Evolutionary conservation across 2,329 filamentous ascomycete species (phyloP), one percentile per base, ranked within the genome.

Genomic region (Venturia effusa): DNA sequence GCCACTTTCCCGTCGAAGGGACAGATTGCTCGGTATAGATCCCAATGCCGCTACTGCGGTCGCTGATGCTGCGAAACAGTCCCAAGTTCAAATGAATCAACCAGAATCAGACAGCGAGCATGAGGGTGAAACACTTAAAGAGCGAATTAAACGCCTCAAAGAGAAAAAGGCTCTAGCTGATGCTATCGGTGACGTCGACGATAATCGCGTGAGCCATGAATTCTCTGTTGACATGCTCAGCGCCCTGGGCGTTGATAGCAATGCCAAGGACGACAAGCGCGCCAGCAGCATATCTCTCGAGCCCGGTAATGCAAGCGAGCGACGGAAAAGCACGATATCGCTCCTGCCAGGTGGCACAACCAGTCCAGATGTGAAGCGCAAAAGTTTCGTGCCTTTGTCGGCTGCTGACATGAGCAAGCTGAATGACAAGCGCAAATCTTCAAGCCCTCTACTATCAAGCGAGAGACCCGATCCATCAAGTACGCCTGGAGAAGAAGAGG

Each of bases 1-100:
- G 73, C 92, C 94, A 0, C 79, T 97, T 24, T 92, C 88, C 69
- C 82, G 82, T 45, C 87, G 92, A 2, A 85, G 90, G 59, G 88
- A 88, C 48, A 83, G 92, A 64, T 80, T 97, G 7, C 83, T 87
- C 54, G 90, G 89, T 43, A 64, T 64, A 41, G 51, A 63, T 30
- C 57, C 57, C 5, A 60, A 60, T 37, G 40, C 27, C 19, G 39
- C 39, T 22, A 30, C 22, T 45, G 15, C 13, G 17, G 45, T 24
- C 61, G 41, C 62, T 37, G 37, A 30, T 22, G 22, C 62, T 59
- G 66, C 69, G 15, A 51, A 27, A 68, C 67, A 39, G 68, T 66
- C 64, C 69, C 66, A 61, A 68, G 75, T 37, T 72, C 73, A 4
- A 68, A 73, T 1, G n/a, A 73, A 66, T 57, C 64, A 74, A 66